Percentiles rank a stretch among this genome's conserved stretches.
Evolutionary conservation across 1,284 basidiomycete species (phyloP).

Genomic region (Peniophora sp.): DNA sequence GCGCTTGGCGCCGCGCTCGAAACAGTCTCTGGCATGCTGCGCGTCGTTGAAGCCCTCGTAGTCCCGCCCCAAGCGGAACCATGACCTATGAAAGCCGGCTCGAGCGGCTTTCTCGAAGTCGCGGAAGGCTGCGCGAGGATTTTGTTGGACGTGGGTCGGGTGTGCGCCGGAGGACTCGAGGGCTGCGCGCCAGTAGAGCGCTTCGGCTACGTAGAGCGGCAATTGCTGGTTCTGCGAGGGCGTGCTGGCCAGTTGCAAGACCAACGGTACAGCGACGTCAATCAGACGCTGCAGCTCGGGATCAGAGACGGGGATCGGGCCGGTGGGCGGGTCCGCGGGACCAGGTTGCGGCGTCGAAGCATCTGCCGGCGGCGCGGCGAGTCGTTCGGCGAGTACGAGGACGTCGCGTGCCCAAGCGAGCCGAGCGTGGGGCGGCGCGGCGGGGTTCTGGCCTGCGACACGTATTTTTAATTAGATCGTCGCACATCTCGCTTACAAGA

Average conservation of each 20-base stretch:
- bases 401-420: slow-evolving; percentile 77
- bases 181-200: slow-evolving; percentile 67
- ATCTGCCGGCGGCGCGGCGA: slow-evolving; percentile 24
- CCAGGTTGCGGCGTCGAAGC: slow-evolving; percentile 24
- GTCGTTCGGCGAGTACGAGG: slow-evolving; percentile 68
- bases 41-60: slow-evolving; percentile 84
- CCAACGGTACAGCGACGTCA: slow-evolving; percentile 56
- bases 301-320: slow-evolving; percentile 54
- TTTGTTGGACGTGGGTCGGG: slow-evolving; percentile 52
- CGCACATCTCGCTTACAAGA: no score
- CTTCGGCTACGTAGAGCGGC: slow-evolving; percentile 51
- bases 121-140: slow-evolving; percentile 77
- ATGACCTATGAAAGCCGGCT: slow-evolving; percentile 63
- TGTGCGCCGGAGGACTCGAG: slow-evolving; percentile 64
- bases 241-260: slow-evolving; percentile 43
- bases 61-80: slow-evolving; percentile 87
- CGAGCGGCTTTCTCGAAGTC: slow-evolving; percentile 81
- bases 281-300: slow-evolving; percentile 53
- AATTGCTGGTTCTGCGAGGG: slow-evolving; percentile 27
- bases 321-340: slow-evolving; percentile 28
- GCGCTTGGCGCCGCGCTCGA: slow-evolving; percentile 68
- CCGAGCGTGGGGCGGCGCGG: slow-evolving; percentile 48
- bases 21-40: slow-evolving; percentile 69
- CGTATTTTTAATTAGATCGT: no score
- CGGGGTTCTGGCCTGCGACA: slow-evolving; percentile 34